These are phyloP conservation scores for Sarocladiaceae sp. DNA, from an alignment of 2,329 filamentous ascomycete genomes.

Conservation along the genomic window DNA sequence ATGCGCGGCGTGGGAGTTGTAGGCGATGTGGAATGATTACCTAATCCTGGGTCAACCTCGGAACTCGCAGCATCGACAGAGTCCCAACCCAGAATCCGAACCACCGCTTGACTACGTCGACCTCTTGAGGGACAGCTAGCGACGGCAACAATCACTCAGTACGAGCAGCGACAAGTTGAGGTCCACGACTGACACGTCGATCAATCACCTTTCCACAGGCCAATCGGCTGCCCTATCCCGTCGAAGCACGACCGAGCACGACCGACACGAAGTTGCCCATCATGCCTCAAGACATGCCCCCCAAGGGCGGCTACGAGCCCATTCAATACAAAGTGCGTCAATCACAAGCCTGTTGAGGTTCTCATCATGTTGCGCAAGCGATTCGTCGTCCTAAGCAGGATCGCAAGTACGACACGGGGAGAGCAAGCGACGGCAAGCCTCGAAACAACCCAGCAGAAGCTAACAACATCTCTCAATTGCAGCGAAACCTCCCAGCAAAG, in stretches of 20 bases:
- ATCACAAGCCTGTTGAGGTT: no score
- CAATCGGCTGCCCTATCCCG: not conserved
- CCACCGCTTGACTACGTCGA: slow-evolving; percentile 1
- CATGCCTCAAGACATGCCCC: slow-evolving; percentile 98
- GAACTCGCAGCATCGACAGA: not conserved
- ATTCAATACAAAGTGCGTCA: slow-evolving; percentile 87
- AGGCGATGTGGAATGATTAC: not conserved
- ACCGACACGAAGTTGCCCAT: not conserved
- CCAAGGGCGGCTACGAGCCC: slow-evolving; percentile 85
- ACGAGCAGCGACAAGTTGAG: no score
- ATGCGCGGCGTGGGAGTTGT: not conserved
- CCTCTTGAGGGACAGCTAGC: no score
- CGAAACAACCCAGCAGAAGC: no score
- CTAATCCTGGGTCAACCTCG: slow-evolving; percentile 6
- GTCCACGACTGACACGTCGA: no score
- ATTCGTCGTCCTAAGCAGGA: no score
- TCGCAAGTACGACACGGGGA: no score
- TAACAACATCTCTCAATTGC: slow-evolving; percentile 10
- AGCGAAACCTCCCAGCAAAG: slow-evolving; percentile 88
- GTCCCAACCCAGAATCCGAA: not conserved
- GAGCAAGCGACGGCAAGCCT: no score
- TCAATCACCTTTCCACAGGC: no score
- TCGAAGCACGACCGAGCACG: not conserved
- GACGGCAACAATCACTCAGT: no score
- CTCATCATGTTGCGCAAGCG: no score